Evolutionary conservation across 805 yeast genomes (phyloP).

Genomic region (Maudiozyma barnettii): DNA sequence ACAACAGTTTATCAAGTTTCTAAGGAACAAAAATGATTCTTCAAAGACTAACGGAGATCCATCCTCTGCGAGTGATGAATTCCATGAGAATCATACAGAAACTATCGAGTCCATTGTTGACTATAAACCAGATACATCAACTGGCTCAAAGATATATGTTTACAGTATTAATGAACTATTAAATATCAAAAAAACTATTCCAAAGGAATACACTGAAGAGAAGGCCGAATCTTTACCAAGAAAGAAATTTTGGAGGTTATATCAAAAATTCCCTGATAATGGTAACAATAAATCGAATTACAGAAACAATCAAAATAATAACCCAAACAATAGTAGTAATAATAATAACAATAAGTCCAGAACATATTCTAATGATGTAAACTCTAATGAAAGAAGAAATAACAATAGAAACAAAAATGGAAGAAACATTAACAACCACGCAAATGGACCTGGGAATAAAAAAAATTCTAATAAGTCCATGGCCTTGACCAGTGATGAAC

Average conservation of each 20-base stretch:
- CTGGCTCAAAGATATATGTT: slow-evolving; percentile 9
- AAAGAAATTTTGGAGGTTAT: slow-evolving; percentile 40
- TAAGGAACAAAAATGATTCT: slow-evolving; percentile 2
- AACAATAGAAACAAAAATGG: slow-evolving; percentile 6
- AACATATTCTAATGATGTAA: slow-evolving; percentile 7
- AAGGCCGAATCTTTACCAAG: slow-evolving; percentile 36
- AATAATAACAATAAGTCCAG: slow-evolving; percentile 10
- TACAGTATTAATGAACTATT: slow-evolving; percentile 26
- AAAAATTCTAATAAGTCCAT: neutral
- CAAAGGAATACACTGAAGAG: slow-evolving; percentile 27
- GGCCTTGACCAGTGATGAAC: slow-evolving; percentile 13
- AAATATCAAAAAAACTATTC: slow-evolving; percentile 12
- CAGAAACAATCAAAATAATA: slow-evolving; percentile 2
- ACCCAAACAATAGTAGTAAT: slow-evolving; percentile 5
- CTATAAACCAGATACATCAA: slow-evolving; percentile 13
- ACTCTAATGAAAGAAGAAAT: slow-evolving; percentile 9
- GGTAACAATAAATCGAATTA: slow-evolving; percentile 5
- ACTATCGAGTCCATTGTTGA: slow-evolving; percentile 10
- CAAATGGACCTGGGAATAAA: neutral
- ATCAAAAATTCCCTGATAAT: slow-evolving; percentile 19
- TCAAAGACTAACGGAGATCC: neutral
- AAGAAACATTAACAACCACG: neutral
- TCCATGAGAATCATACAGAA: slow-evolving; percentile 1
- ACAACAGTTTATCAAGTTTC: slow-evolving; percentile 2
- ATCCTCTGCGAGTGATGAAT: neutral